phyloP scores from a whole-genome alignment of 495 filamentous ascomycete genomes.

The Lasiosphaeria hispida region DNA sequence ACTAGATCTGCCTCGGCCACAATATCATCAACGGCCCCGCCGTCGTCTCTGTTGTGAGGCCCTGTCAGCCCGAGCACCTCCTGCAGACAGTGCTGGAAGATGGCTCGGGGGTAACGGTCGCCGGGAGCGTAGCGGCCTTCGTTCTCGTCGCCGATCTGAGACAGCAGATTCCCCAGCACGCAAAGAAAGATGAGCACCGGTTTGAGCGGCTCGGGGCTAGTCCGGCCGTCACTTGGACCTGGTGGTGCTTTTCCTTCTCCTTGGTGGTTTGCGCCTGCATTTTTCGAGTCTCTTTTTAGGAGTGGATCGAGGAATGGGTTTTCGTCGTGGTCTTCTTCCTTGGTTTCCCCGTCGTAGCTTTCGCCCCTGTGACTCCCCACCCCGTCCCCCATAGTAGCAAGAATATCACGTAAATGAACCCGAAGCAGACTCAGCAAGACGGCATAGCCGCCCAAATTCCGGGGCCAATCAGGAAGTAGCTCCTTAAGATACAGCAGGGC shows the following conservation, averaged over 20 bases:
- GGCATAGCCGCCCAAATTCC: constrained; percentile 29
- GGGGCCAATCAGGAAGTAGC: constrained; percentile 28
- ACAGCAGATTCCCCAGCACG: constrained; percentile 17
- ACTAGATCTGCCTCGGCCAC: constrained; percentile 9
- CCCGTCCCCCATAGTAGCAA: background rate
- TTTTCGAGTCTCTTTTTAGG: background rate
- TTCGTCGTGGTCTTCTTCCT: background rate
- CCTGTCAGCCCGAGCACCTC: background rate
- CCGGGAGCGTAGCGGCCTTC: constrained; percentile 4
- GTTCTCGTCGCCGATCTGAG: constrained; percentile 17
- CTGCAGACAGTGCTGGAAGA: constrained; percentile 17
- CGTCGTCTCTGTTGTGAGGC: background rate
- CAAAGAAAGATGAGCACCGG: constrained; percentile 20
- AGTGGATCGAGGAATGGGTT: too few species aligned
- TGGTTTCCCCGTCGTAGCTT: too few species aligned
- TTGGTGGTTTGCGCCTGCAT: background rate
- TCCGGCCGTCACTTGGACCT: background rate
- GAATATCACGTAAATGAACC: constrained; percentile 10
- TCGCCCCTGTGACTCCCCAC: background rate
- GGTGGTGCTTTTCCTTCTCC: background rate
- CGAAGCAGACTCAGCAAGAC: constrained; percentile 24
- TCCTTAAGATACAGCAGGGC: constrained; percentile 28
- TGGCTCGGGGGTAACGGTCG: constrained; percentile 14
- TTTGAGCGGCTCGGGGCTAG: background rate
- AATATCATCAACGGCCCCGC: constrained; percentile 9